Evolutionary conservation across 2,329 filamentous ascomycete species (phyloP), one percentile per base, ranked within the genome.

Genomic region (Colletotrichum tabaci): DNA sequence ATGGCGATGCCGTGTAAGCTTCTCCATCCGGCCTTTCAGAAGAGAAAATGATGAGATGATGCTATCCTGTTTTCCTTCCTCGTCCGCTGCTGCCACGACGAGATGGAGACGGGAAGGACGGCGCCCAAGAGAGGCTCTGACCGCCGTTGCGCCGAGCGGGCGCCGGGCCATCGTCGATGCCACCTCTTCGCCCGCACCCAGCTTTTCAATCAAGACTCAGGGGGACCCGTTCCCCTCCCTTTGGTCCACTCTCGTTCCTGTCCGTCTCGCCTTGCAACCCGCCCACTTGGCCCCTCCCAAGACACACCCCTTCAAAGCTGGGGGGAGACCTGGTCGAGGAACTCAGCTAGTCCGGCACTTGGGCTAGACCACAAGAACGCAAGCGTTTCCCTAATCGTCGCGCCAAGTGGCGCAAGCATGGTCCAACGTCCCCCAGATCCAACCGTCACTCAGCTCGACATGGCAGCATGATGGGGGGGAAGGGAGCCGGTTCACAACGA

Each of bases 371-470:
- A 47, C 42, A 26, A 23, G 30, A 18, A 21, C 42, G 35, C 57
- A 47, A 61, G 42, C 18, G 46, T 21, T 50, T 40, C n/a, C 13
- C 60, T 5, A 26, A 61, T 61, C 18, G 46, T 21, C 18, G 30
- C 35, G 47, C 47, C 47, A 62, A 52, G 60, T 62, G 60, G 47
- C 60, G 35, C 60, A 23, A 40, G 38, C 60, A 52, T 62, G 58
- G 44, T 49, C 58, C 60, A 52, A 52, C 35, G 60, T 52, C 47
- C 40, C 60, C 30, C 46, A 62, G 35, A 52, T 18, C 38, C 60
- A 35, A 40, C 21, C 35, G 30, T 21, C 44, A n/a, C 21, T 62
- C 60, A 62, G 35, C 61, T 53, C 35, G 21, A 23, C 35, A 62
- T 15, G 60, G 47, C 35, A 52, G 16, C 26, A 35, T 35, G 50